Evolutionary conservation across 2,329 filamentous ascomycete species (phyloP), one percentile per base, ranked within the genome.

Genomic region (Pseudocercospora fijiensis): DNA sequence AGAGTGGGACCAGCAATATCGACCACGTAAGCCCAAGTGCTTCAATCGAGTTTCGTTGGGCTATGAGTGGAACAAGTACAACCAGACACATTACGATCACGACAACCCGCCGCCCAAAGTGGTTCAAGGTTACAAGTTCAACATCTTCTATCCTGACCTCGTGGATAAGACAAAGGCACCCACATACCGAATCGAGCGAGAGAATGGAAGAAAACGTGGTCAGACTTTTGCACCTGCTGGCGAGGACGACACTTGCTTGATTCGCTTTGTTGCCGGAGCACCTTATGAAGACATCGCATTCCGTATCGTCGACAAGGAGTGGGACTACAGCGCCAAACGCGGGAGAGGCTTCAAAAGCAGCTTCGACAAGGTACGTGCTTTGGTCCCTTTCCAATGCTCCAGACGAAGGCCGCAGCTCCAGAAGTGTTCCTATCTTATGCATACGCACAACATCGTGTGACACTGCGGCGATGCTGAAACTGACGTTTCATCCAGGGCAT

Each of bases 61-160:
- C 59, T 99, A 98, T 77, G 95, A 99, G 78, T 99, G 95, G 95
- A 99, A 99, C 83, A 99, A 99, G 79, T 99, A 99, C 84, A 99
- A 99, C 75, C 95, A 99, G 79, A 99, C 95, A 11, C 95, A 99
- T 79, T 99, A 99, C 80, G 95, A 98, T 77, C 92, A 97, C 77
- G 94, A 98, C 75, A 97, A 98, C 73, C 95, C 95, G 1, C 95
- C 95, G 1, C 95, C 95, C 26, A 97, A 96, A 79, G 94, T 99
- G 6, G 95, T 99, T 10, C 95, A 99, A 77, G 95, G 95, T 62
- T 99, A 99, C 83, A 97, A 96, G 77, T 99, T 99, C 84, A 98
- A 99, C 80, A 94, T 99, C 58, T 99, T 99, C 79, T 99, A 99
- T 75, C 95, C 95, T 0, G 95, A 99, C 71, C 86, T 99, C 30